These are phyloP conservation scores for Podaxis sp. DNA, from an alignment of 768 basidiomycete species.

Conservation along the genomic window DNA sequence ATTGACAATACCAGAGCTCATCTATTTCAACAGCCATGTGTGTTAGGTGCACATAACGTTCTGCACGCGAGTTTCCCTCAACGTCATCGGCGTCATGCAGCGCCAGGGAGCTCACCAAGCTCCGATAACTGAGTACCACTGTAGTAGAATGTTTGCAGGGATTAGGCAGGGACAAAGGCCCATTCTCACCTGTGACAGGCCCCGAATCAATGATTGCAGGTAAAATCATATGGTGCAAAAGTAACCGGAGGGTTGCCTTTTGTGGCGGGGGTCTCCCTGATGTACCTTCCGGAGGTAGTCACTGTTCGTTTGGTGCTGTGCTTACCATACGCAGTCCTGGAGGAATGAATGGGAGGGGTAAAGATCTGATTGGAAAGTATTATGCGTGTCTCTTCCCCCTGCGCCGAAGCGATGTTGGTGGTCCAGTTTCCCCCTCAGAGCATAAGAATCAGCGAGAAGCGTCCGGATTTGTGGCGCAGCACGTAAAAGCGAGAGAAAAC, in stretches of 20 bases:
- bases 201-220: conserved; percentile 16
- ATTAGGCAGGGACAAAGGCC: neutral
- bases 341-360: conserved; percentile 15
- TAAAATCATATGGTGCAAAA: conserved; percentile 24
- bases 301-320: conserved; percentile 17
- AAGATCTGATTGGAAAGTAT: conserved; percentile 30
- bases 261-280: conserved; percentile 15
- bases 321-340: conserved; percentile 21
- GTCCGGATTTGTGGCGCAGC: conserved; percentile 45
- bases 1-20: neutral
- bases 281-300: conserved; percentile 15
- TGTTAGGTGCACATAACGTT: no score
- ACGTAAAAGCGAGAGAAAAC: conserved; percentile 34
- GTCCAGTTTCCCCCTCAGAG: conserved; percentile 24
- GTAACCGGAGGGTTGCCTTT: conserved; percentile 27
- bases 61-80: no score
- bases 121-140: no score
- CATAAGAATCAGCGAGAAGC: conserved; percentile 26
- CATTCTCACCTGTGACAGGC: conserved; percentile 19
- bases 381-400: conserved; percentile 14
- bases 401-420: conserved; percentile 29
- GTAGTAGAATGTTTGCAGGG: neutral
- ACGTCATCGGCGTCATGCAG: no score
- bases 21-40: neutral
- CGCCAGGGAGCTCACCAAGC: no score